Percentiles rank a stretch among this genome's conserved stretches.
Evolutionary conservation across 1,284 basidiomycete genomes (phyloP).

Genomic region (Ceraceosorus guamensis): DNA sequence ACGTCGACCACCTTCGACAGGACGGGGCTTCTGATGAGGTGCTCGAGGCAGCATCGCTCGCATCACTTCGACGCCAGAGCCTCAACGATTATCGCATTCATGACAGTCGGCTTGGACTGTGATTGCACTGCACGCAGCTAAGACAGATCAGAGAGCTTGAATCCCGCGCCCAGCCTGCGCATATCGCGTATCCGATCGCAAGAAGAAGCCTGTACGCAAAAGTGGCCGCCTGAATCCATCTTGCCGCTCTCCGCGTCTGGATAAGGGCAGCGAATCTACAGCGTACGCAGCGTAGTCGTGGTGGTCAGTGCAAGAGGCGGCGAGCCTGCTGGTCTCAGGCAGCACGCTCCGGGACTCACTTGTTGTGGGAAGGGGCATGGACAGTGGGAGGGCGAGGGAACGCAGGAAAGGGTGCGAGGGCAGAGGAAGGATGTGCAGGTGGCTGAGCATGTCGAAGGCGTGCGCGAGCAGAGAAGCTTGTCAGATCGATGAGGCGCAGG

Average conservation of each 20-base stretch:
- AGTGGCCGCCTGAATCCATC: slow-evolving; percentile 25
- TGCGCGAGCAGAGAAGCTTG: not conserved
- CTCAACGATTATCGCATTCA: too few species aligned
- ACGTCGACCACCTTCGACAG: too few species aligned
- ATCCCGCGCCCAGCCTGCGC: not conserved
- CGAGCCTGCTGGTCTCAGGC: too few species aligned
- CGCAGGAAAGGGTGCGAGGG: slow-evolving; percentile 38
- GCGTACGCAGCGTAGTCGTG: not conserved
- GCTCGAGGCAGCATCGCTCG: too few species aligned
- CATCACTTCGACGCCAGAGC: too few species aligned
- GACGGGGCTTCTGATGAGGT: too few species aligned
- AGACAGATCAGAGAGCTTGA: slow-evolving; percentile 7
- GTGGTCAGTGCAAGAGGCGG: not conserved
- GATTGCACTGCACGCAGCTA: too few species aligned
- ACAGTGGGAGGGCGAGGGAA: slow-evolving; percentile 34
- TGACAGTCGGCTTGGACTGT: too few species aligned
- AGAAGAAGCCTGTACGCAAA: slow-evolving; percentile 28
- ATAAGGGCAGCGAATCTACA: slow-evolving; percentile 29
- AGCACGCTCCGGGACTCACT: slow-evolving; percentile 5
- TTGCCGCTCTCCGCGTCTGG: slow-evolving; percentile 17
- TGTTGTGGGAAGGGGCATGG: slow-evolving; percentile 38
- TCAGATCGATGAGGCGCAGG: not conserved
- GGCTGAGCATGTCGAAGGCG: too few species aligned
- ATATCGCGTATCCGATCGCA: slow-evolving; percentile 17
- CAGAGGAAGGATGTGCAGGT: slow-evolving; percentile 34